phyloP scores from a whole-genome alignment of 2,329 filamentous ascomycete genomes.

The Trichoderma pleuroti region DNA sequence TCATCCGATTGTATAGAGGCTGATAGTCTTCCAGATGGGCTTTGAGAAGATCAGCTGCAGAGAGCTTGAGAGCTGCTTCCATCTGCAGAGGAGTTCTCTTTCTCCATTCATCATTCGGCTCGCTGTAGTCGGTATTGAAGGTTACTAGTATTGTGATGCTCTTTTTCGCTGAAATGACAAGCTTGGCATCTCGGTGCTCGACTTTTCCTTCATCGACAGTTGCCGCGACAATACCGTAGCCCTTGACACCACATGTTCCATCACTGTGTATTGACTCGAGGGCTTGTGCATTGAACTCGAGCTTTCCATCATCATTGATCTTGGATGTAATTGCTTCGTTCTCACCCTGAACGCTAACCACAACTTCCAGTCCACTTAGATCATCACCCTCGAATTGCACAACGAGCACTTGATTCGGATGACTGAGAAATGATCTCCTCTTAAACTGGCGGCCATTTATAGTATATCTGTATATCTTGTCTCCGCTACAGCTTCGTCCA shows the following conservation, averaged over 20 bases:
- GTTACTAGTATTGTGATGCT: conserved; percentile 5
- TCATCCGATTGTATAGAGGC: conserved; percentile 7
- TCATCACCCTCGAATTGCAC: conserved; percentile 7
- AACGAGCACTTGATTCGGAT: conserved; percentile 11
- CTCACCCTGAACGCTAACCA: conserved; percentile 1
- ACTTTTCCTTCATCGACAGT: conserved; percentile 3
- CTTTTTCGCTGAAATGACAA: conserved; percentile 8
- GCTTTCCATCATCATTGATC: background rate
- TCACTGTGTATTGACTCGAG: conserved; percentile 17
- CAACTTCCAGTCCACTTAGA: background rate
- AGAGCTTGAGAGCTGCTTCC: background rate
- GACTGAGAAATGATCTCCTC: conserved; percentile 9
- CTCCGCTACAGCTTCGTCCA: conserved; percentile 16
- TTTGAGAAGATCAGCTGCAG: background rate
- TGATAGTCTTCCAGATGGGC: conserved; percentile 12
- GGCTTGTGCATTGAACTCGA: conserved; percentile 11
- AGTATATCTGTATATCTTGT: conserved; percentile 7
- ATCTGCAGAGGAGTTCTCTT: background rate
- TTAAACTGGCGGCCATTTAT: background rate
- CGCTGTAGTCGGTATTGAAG: conserved; percentile 12
- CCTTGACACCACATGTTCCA: conserved; percentile 15
- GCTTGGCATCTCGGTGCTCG: background rate
- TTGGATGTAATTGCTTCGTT: conserved; percentile 13
- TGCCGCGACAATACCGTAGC: conserved; percentile 7
- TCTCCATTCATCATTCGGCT: background rate